Conservation (phyloP, 371 early-diverging fungal genomes). For the Funneliformis caledonium region DNA sequence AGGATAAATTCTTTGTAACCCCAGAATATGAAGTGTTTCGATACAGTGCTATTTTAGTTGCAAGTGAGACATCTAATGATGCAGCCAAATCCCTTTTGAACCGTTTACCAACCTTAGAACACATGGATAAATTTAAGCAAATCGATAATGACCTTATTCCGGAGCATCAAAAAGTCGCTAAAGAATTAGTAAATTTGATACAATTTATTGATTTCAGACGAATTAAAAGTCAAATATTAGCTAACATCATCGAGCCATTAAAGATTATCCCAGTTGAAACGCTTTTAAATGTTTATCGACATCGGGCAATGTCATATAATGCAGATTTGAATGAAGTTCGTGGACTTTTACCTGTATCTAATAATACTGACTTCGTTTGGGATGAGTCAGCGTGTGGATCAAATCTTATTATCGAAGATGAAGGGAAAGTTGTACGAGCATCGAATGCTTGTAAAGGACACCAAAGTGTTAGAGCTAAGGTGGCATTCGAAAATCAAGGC, state of each 20-base stretch:
- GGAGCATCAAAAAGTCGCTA: no score
- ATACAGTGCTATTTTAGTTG: background rate
- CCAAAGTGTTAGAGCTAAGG: background rate
- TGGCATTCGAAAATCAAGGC: background rate
- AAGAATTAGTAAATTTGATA: no score
- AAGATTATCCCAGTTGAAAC: background rate
- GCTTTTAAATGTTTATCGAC: conserved; percentile 6
- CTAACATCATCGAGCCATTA: background rate
- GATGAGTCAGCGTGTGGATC: background rate
- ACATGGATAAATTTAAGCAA: background rate
- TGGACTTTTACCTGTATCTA: no score
- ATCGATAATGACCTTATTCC: background rate
- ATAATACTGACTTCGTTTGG: background rate
- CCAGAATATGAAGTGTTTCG: background rate
- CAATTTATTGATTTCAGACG: no score
- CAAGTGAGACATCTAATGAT: background rate
- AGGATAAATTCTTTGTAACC: no score
- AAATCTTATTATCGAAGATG: background rate
- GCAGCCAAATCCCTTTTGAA: background rate
- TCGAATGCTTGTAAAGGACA: no score
- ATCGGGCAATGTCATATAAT: background rate
- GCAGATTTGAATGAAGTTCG: no score
- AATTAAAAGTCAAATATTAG: no score
- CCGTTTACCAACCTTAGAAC: background rate
- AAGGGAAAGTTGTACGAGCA: background rate